Base-by-base conservation (phyloP, 768 basidiomycete species). In the Crucibulum laeve region DNA sequence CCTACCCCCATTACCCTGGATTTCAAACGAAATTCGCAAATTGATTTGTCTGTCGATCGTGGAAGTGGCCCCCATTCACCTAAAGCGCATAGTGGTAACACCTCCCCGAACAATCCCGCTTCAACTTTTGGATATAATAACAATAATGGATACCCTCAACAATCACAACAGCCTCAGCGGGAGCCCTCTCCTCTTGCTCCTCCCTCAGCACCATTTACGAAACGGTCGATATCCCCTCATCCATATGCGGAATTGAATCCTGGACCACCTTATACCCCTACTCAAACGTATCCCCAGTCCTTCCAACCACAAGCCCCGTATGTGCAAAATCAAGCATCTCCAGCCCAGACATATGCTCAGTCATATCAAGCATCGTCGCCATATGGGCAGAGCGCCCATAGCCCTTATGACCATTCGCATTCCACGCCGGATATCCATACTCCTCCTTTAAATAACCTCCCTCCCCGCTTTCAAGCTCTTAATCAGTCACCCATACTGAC, bases 131-230 rank as follows among this genome's bases (percentile, higher is more conserved):
- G 30, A 33, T 15, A 25, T 10, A 28, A 18, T 14, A 17, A 33
- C 14, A 17, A 8, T 7, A 30, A 13, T 5, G 41, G 25, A n/a
- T 11, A 28, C n/a, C 14, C 17, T 15, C 41, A 10, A 13, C 39
- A 17, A 22, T 19, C 26, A 21, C 37, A 25, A 25, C 33, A 14
- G 5, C 28, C 19, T 19, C 34, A 13, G 13, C 45, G 25, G 28
- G 47, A 50, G 13, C 32, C 43, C 4, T 48, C 51, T 4, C 49
- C 43, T 32, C 65, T 53, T 38, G 62, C 21, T 41, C 73, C 71
- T 18, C 71, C 74, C 23, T 56, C 54, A 26, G 67, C 66, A 18
- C 67, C 69, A 0, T 76, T 67, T 49, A 59, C 66, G n/a, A 56
- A 59, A 32, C 67, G 65, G 14, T 51, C 59, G 1, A 56, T 63